Conservation (phyloP, 139 green algal species). For the Asterochloris sp. region DNA sequence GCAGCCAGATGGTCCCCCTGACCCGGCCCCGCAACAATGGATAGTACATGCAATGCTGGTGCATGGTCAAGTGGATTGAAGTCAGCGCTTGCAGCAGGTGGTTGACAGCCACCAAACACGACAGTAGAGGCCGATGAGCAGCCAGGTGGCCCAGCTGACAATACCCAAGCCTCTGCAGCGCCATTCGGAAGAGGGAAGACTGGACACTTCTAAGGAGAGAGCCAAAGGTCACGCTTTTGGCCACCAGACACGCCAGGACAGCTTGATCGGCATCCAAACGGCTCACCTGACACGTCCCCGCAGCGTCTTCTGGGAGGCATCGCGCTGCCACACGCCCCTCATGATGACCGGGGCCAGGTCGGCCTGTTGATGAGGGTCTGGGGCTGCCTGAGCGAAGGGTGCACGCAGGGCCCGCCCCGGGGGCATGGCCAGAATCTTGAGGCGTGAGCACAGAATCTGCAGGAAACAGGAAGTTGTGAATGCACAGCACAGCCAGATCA, state of each 20-base stretch:
- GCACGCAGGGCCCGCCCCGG: slow-evolving; percentile 36
- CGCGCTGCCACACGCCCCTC: slow-evolving; percentile 58
- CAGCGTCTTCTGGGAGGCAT: slow-evolving; percentile 44
- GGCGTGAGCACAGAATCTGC: slow-evolving; percentile 68
- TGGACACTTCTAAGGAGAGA: neutral
- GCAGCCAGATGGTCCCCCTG: too few species aligned
- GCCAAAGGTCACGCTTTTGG: neutral
- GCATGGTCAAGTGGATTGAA: too few species aligned
- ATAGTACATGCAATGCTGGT: too few species aligned
- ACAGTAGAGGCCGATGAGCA: too few species aligned
- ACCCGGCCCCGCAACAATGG: too few species aligned
- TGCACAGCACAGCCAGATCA: neutral
- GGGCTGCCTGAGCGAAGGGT: neutral
- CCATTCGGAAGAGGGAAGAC: neutral
- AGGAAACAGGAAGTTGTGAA: neutral
- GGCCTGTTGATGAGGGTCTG: slow-evolving; percentile 22
- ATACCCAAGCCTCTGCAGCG: neutral
- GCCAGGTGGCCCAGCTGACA: too few species aligned
- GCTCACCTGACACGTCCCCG: slow-evolving; percentile 50
- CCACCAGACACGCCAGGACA: neutral
- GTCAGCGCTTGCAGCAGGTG: too few species aligned
- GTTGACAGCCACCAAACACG: too few species aligned
- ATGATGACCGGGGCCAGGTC: slow-evolving; percentile 65
- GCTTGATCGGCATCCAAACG: neutral
- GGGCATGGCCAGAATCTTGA: slow-evolving; percentile 68